These are phyloP conservation scores for Gastrolobium bilobum DNA, from an alignment of 306 rosid species.

Conservation along the genomic window DNA sequence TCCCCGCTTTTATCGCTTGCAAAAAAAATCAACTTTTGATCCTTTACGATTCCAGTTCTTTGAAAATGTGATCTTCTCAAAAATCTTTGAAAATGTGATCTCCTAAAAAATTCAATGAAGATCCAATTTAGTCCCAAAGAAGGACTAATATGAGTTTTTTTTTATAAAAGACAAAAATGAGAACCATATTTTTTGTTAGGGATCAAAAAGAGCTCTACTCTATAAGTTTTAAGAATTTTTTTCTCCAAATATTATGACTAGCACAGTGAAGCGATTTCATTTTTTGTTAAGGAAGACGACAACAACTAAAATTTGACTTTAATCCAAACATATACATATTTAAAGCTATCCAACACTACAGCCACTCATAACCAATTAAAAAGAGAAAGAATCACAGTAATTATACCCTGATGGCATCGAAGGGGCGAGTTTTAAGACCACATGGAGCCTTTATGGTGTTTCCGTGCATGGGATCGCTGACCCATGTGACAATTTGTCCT, in stretches of 20 bases:
- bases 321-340: not conserved
- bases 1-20: too few species aligned
- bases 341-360: not conserved
- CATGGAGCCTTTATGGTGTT: slow-evolving; percentile 99
- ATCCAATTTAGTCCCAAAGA: too few species aligned
- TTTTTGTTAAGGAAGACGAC: not conserved
- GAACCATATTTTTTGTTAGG: too few species aligned
- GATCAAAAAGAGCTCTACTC: too few species aligned
- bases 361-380: slow-evolving; percentile 6
- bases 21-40: too few species aligned
- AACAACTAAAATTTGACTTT: slow-evolving; percentile 23
- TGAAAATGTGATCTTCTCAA: too few species aligned
- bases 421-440: slow-evolving; percentile 99
- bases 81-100: too few species aligned
- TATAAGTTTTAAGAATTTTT: not conserved
- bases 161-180: too few species aligned
- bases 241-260: slow-evolving; percentile 38
- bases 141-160: too few species aligned
- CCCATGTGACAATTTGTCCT: slow-evolving; percentile 98
- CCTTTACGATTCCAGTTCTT: too few species aligned
- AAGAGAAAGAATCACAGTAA: slow-evolving; percentile 30
- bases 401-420: slow-evolving; percentile 90
- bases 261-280: not conserved
- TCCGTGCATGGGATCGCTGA: slow-evolving; percentile 99
- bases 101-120: too few species aligned